A percentile compares a stretch with the other conserved stretches of the same genome.
Conservation (phyloP, 2,329 filamentous ascomycete genomes). For the Microcyclosporella mali region DNA sequence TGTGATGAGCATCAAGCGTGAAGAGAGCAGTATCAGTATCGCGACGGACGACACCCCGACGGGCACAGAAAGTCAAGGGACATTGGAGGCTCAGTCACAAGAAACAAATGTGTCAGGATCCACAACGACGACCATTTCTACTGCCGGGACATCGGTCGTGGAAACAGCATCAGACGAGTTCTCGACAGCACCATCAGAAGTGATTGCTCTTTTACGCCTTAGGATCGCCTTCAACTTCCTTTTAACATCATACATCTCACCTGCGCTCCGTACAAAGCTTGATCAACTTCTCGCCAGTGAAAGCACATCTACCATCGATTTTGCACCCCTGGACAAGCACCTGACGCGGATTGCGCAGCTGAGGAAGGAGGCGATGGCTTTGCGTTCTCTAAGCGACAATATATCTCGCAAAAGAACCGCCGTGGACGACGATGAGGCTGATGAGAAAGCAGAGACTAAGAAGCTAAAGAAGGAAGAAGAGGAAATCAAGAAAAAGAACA, state of each 20-base stretch:
- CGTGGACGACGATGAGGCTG: constrained; percentile 58
- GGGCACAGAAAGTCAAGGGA: constrained; percentile 12
- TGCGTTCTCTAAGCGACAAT: constrained; percentile 63
- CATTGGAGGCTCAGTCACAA: constrained; percentile 14
- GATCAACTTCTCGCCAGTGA: constrained; percentile 37
- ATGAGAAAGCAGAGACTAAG: constrained; percentile 63
- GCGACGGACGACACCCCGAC: constrained; percentile 20
- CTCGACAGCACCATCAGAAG: constrained; percentile 26
- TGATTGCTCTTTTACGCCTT: constrained; percentile 57
- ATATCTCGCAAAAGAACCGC: constrained; percentile 56
- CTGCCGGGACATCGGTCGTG: constrained; percentile 25
- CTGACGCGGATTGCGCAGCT: constrained; percentile 60
- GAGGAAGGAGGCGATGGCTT: constrained; percentile 63
- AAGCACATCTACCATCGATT: constrained; percentile 47
- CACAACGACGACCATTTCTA: constrained; percentile 15
- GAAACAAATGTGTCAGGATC: constrained; percentile 25
- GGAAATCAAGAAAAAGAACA: constrained; percentile 73
- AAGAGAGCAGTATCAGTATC: constrained; percentile 41
- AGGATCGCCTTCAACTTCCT: constrained; percentile 61
- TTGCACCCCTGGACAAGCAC: constrained; percentile 64
- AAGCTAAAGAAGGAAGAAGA: constrained; percentile 82
- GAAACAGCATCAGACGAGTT: constrained; percentile 23
- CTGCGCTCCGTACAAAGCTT: constrained; percentile 40
- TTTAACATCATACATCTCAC: constrained; percentile 54
- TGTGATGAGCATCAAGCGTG: constrained; percentile 60